Evolutionary conservation across 306 rosid species (phyloP).

Genomic region (Cucumis melo): DNA sequence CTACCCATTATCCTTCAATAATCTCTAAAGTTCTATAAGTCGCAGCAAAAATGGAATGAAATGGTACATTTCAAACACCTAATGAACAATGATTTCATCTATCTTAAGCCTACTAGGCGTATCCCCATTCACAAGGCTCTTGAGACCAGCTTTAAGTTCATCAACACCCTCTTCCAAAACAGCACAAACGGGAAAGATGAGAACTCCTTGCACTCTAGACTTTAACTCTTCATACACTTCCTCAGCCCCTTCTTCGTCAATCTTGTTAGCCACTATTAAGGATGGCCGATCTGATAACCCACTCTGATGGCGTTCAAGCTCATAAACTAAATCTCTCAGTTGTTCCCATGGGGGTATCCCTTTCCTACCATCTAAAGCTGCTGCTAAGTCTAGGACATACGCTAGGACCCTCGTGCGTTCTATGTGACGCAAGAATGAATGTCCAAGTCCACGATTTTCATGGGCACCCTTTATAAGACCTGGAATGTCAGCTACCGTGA

Average conservation of each 20-base stretch:
- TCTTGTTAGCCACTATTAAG: slow-evolving; percentile 77
- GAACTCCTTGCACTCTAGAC: slow-evolving; percentile 54
- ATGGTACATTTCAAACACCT: slow-evolving; percentile 5
- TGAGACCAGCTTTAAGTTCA: slow-evolving; percentile 68
- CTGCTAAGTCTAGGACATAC: slow-evolving; percentile 75
- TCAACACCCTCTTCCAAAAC: slow-evolving; percentile 72
- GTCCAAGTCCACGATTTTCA: slow-evolving; percentile 76
- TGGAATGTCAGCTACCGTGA: slow-evolving; percentile 87
- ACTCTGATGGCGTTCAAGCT: slow-evolving; percentile 76
- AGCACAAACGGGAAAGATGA: slow-evolving; percentile 74
- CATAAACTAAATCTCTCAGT: slow-evolving; percentile 52
- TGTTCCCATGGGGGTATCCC: slow-evolving; percentile 93
- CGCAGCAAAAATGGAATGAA: not conserved
- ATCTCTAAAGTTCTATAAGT: not conserved
- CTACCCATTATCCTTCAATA: not conserved
- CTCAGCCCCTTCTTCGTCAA: slow-evolving; percentile 76
- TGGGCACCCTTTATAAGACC: slow-evolving; percentile 94
- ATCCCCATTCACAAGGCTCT: slow-evolving; percentile 62
- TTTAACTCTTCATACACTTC: slow-evolving; percentile 50
- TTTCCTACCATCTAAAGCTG: slow-evolving; percentile 59
- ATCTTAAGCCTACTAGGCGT: slow-evolving; percentile 29
- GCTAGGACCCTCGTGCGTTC: slow-evolving; percentile 85
- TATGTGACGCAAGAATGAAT: slow-evolving; percentile 82
- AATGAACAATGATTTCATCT: slow-evolving; percentile 47
- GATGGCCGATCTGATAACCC: slow-evolving; percentile 74